Base-by-base conservation (phyloP, 306 rosid genomes). In the Lagenaria siceraria region DNA sequence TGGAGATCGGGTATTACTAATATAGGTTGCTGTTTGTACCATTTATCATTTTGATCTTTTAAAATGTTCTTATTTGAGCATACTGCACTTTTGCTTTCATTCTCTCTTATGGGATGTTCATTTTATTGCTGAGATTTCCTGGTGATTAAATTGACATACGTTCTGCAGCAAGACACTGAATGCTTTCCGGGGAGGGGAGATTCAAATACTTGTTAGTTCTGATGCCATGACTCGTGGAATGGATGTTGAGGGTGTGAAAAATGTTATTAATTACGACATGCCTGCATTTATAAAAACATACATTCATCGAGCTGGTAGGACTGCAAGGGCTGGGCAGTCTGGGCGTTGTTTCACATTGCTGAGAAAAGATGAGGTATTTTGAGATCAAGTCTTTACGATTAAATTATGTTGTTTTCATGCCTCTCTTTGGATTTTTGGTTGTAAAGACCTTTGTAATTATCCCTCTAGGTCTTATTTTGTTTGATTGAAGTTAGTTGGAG, bases 211-310 rank as follows among this genome's bases (percentile, higher is more conserved):
- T 63, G 88, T 95, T 82, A 90, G 93, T 25, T 92, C 97, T 60
- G 97, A 92, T 90, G 97, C 98, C 51, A 88, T 95, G 97, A 90
- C 98, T 76, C 91, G 97, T 83, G 98, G 97, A 73, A 95, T 95
- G 96, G 97, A 95, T 84, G 96, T 95, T 72, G 93, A 90, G 86
- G 97, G 96, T 74, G 91, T 95, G 81, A 83, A 82, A 86, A 88
- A 85, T 79, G 97, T 95, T 63, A 84, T 95, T 79, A 95, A 92
- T 82, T 95, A 92, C 75, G 96, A 92, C 76, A 81, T 89, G 92
- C 97, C 97, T 40, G 77, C 79, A 74, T 89, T 87, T 87, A 81
- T 89, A 65, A 95, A 95, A 80, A 92, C 97, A 54, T 95, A 88
- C 81, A 87, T 95, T 83, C 98, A 95, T 77, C 90, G 97, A 59